Evolutionary conservation across 1,139 yeast species (phyloP), one percentile per base, ranked within the genome.

Genomic region (Yamadazyma oceani): DNA sequence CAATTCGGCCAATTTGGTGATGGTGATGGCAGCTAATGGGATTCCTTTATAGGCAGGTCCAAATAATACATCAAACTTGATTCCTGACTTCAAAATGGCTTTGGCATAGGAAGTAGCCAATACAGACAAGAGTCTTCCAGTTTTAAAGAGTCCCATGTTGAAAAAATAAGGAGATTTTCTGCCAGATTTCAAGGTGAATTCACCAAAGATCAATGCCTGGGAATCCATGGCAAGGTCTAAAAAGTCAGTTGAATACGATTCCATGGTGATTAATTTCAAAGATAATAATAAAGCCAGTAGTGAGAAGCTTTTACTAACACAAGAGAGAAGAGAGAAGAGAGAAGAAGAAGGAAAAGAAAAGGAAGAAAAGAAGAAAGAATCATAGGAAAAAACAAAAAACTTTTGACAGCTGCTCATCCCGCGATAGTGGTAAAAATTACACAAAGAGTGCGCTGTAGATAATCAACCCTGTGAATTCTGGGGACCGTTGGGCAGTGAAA

Each of bases 21-120:
- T 88, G 9, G 96, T 88, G 43, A 90, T 78, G 7, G 98, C 96
- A 37, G 96, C 95, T 40, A 92, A 73, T 22, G 98, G 96, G 51
- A 92, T 92, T 17, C 98, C 98, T 67, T 92, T 92, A 67, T 92
- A 92, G 21, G 98, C 98, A 13, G 98, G 98, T 10, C 98, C 98
- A 55, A 92, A 92, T 41, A 92, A 70, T 28, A 92, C 82, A 55
- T 92, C 98, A 53, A 92, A 90, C 58, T 88, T 83, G 41, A 92
- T 58, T 4, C 84, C 89, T 1, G 92, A 75, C 35, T 78, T 80
- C 48, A 89, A 82, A 50, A 92, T 90, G 28, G 96, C 86, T 45
- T 78, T 74, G 35, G 98, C 97, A 57, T 89, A 92, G 5, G 96
- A 85, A 8, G 83, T 76, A 22, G 96, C 96, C 55, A 92, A 70